Conservation (phyloP, 257 asterid species). For the Ballota nigra region DNA sequence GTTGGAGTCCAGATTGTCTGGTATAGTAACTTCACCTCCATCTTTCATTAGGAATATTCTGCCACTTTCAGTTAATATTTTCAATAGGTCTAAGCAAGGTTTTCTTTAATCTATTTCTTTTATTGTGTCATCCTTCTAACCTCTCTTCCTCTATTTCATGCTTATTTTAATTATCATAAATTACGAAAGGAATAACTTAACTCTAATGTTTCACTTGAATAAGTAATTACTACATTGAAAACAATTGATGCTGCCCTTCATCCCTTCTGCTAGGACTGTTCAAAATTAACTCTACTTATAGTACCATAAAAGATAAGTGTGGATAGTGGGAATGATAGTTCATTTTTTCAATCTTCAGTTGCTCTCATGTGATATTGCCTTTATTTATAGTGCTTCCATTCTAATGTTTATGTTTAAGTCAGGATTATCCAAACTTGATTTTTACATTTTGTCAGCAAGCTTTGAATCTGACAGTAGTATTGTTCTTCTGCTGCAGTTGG, state of each 20-base stretch:
- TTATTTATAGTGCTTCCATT: not conserved
- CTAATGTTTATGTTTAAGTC: not conserved
- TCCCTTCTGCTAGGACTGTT: no score
- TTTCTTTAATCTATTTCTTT: not conserved
- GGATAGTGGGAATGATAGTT: not conserved
- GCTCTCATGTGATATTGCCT: conserved; percentile 6
- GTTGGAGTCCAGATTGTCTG: conserved; percentile 84
- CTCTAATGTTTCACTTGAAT: not conserved
- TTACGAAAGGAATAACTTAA: not conserved
- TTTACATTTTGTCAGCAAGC: not conserved
- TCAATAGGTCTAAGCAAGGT: not conserved
- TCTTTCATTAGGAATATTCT: not conserved
- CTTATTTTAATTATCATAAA: not conserved
- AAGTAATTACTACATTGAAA: not conserved
- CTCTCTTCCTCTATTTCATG: not conserved
- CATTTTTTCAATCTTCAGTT: not conserved
- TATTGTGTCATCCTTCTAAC: not conserved
- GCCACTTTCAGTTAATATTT: not conserved
- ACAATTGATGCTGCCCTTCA: no score
- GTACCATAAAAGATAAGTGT: not conserved
- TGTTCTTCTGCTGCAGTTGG: conserved; percentile 66
- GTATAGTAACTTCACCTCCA: conserved; percentile 38
- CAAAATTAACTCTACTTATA: not conserved
- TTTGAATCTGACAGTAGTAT: conserved; percentile 23
- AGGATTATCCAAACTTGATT: not conserved